phyloP scores from a whole-genome alignment of 306 rosid species.

The Fragaria nilgerrensis region DNA sequence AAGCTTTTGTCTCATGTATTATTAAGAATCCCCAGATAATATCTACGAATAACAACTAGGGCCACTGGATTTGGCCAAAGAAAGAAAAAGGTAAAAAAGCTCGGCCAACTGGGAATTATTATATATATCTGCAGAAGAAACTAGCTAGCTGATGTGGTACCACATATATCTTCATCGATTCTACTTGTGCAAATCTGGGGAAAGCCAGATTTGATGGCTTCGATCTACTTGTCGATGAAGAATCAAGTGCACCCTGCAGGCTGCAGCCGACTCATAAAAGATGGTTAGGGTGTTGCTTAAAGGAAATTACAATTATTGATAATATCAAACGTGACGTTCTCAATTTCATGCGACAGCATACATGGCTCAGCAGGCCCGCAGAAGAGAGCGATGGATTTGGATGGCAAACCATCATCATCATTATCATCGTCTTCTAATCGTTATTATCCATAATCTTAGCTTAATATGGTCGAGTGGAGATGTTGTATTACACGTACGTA shows the following conservation, averaged over 20 bases:
- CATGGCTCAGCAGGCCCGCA: not conserved
- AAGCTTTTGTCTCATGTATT: not conserved
- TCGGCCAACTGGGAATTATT: not conserved
- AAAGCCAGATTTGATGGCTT: not conserved
- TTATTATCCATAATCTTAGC: not conserved
- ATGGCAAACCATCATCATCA: not conserved
- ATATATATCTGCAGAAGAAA: too few species aligned
- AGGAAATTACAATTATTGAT: not conserved
- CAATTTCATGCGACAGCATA: not conserved
- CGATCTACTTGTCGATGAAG: not conserved
- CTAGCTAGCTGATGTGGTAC: too few species aligned
- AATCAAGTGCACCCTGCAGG: not conserved
- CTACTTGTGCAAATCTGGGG: too few species aligned
- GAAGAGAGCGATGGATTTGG: not conserved
- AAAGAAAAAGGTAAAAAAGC: not conserved
- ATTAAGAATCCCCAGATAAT: not conserved
- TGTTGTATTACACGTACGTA: not conserved
- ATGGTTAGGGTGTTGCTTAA: not conserved
- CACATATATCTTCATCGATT: too few species aligned
- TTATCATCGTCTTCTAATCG: not conserved
- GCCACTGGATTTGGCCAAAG: not conserved
- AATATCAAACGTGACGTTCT: constrained; percentile 8
- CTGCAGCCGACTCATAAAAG: not conserved
- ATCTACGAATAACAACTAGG: not conserved
- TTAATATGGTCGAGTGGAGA: not conserved